These are phyloP conservation scores for Puccinellia tenuiflora DNA, from an alignment of 176 grass and related monocot species.

Conservation along the genomic window DNA sequence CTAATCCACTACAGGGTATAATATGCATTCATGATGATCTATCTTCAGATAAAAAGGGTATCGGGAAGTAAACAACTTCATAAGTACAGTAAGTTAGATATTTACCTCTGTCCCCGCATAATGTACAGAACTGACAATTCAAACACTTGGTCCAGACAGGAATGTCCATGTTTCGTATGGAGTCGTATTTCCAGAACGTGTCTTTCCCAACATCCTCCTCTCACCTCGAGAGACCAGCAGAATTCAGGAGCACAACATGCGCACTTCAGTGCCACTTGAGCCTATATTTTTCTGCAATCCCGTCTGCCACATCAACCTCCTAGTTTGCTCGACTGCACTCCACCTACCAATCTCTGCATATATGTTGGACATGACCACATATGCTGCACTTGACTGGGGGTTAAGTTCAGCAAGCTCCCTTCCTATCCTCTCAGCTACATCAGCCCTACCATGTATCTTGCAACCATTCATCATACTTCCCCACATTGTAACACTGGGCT, in stretches of 20 bases:
- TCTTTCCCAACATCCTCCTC: background rate
- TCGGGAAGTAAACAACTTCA: background rate
- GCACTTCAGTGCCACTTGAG: constrained; percentile 30
- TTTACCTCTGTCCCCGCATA: background rate
- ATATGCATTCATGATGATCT: background rate
- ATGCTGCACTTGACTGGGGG: constrained; percentile 34
- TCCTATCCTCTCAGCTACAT: constrained; percentile 34
- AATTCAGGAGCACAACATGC: constrained; percentile 14
- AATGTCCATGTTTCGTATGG: background rate
- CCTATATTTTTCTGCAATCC: constrained; percentile 39
- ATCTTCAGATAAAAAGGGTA: background rate
- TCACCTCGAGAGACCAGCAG: background rate
- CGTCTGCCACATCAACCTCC: constrained; percentile 33
- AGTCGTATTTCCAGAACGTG: background rate
- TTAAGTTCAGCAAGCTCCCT: constrained; percentile 28
- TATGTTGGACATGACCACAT: constrained; percentile 44
- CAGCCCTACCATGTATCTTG: constrained; percentile 18
- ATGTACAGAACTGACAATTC: background rate
- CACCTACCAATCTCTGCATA: constrained; percentile 30
- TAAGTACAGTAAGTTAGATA: background rate
- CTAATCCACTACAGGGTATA: background rate
- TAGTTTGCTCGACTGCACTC: constrained; percentile 19
- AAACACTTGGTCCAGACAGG: background rate
- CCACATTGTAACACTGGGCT: constrained; percentile 14
- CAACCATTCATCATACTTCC: constrained; percentile 36